Evolutionary conservation across 208 protist species (phyloP), one percentile per base, ranked within the genome.

Genomic region (Wallacemonas sp.): DNA sequence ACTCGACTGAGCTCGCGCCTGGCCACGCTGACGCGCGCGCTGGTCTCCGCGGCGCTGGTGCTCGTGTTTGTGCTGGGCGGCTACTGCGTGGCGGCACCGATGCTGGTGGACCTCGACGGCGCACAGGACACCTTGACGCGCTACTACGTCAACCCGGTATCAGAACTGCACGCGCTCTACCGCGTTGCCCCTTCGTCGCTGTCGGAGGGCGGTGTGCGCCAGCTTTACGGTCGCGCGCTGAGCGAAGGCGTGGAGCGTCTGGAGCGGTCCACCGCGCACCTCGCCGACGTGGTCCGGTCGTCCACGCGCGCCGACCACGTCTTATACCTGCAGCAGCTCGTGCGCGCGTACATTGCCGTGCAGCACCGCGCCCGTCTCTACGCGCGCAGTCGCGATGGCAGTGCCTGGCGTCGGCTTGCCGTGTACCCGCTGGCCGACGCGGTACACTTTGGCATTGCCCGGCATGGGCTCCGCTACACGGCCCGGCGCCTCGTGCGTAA

Each of bases 141-240:
- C 22, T 63, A 81, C 32, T 83, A 89, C 50, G 82, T 86, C 3
- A 85, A 84, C 67, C 67, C 88, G 3, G 70, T 88, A 4, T 50
- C 79, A n/a, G 81, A 94, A 52, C 46, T 91, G 46, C 82, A 94
- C 41, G 77, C 81, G 5, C 72, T 94, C 22, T 94, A 94, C 52
- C 69, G 76, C 29, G 61, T 86, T 3, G 72, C 77, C 3, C 69
- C 77, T 11, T 52, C 65, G 29, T 89, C 82, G 1, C 81, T 94
- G 14, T 48, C 45, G 26, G 64, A 57, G 14, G 66, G 26, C 1
- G 77, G 36, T 22, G 81, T 79, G 32, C 61, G 39, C 18, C 70
- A 67, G 32, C 76, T 94, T 33, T 82, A 91, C 67, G 67, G 73
- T 28, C 82, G 85, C 42, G 76, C 75, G 22, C 66, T 91, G 20